phyloP scores from a whole-genome alignment of 2,329 filamentous ascomycete species.

The Paraconiothyrium sp. region DNA sequence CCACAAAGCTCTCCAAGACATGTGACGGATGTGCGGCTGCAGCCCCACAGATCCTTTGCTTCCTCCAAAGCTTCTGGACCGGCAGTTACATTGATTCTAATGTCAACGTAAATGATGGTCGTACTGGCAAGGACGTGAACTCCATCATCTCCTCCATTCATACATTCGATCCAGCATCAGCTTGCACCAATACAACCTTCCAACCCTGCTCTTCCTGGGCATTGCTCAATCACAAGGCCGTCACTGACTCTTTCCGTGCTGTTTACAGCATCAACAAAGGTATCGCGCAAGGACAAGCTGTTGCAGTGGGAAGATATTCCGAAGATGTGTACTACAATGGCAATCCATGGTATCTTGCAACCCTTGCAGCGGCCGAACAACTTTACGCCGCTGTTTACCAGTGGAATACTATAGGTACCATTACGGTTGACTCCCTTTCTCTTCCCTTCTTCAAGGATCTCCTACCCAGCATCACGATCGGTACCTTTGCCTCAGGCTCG shows the following conservation, averaged over 20 bases:
- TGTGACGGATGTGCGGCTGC: conserved; percentile 66
- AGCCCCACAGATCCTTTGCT: conserved; percentile 77
- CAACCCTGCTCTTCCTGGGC: conserved; percentile 72
- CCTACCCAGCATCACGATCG: conserved; percentile 59
- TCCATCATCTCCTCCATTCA: conserved; percentile 65
- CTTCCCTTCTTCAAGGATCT: conserved; percentile 76
- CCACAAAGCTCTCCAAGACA: conserved; percentile 68
- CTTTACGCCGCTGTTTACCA: conserved; percentile 79
- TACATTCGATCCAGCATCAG: conserved; percentile 72
- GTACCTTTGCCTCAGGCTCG: conserved; percentile 67
- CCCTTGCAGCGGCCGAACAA: conserved; percentile 80
- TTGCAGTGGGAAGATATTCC: conserved; percentile 55
- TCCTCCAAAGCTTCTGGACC: conserved; percentile 67
- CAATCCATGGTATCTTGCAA: conserved; percentile 83
- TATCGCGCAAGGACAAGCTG: conserved; percentile 61
- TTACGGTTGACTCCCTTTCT: conserved; percentile 72
- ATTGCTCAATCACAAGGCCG: conserved; percentile 78
- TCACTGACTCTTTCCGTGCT: conserved; percentile 77
- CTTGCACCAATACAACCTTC: conserved; percentile 76
- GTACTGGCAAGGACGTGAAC: conserved; percentile 77
- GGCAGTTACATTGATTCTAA: conserved; percentile 55
- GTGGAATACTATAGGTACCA: conserved; percentile 70
- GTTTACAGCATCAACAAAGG: conserved; percentile 76
- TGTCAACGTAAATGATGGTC: conserved; percentile 66
- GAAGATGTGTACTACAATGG: conserved; percentile 77